These are phyloP conservation scores for Lecanoromycetidae sp. DNA, from an alignment of 2,329 filamentous ascomycete genomes.

Conservation along the genomic window DNA sequence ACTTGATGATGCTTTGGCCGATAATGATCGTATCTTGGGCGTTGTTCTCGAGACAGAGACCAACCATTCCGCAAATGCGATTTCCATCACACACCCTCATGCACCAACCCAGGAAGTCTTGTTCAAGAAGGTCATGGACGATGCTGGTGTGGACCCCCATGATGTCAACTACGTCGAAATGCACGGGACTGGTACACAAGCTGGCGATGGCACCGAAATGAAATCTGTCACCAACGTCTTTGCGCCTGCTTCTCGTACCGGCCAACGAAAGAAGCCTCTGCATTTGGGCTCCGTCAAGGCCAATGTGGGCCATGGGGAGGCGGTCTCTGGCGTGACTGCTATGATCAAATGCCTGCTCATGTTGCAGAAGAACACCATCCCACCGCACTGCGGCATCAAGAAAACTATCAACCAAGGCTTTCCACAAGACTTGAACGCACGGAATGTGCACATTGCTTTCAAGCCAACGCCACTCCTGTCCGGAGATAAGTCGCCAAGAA, in stretches of 20 bases:
- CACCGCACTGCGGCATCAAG: constrained; percentile 44
- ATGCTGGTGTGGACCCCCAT: constrained; percentile 61
- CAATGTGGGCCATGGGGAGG: constrained; percentile 44
- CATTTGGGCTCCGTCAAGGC: constrained; percentile 45
- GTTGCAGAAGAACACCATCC: constrained; percentile 42
- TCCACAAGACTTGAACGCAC: constrained; percentile 40
- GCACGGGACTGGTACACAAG: constrained; percentile 81
- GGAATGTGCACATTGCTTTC: constrained; percentile 41
- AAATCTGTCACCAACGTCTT: constrained; percentile 50
- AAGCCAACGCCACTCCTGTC: constrained; percentile 35
- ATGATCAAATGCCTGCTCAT: constrained; percentile 42
- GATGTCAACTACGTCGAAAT: constrained; percentile 78
- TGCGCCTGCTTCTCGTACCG: constrained; percentile 23
- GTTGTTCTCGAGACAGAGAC: constrained; percentile 64
- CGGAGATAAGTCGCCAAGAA: constrained; percentile 37
- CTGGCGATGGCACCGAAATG: constrained; percentile 74
- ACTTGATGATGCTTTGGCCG: constrained; percentile 62
- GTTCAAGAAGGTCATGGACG: constrained; percentile 57
- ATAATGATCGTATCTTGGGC: constrained; percentile 58
- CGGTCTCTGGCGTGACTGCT: constrained; percentile 43
- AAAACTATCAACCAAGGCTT: constrained; percentile 44
- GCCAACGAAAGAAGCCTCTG: constrained; percentile 37
- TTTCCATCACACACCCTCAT: constrained; percentile 76
- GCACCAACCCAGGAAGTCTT: constrained; percentile 61
- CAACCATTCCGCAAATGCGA: constrained; percentile 69